phyloP scores from a whole-genome alignment of 768 basidiomycete species.

The Fistulinella prunicolor region DNA sequence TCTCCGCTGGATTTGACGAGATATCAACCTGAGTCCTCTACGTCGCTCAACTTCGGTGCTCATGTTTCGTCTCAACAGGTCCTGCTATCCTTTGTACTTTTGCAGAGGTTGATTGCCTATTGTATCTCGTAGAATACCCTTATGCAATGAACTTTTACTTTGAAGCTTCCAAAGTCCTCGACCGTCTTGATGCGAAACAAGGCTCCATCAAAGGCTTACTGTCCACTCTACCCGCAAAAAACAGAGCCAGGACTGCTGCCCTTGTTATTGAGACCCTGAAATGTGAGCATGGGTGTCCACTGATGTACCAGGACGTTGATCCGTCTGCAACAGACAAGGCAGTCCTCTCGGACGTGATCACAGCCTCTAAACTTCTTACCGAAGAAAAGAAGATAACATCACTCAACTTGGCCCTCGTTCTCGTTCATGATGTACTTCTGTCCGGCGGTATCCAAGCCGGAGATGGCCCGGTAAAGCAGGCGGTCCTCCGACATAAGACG shows the following conservation, averaged over 20 bases:
- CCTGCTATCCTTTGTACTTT: conserved; percentile 22
- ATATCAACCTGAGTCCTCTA: conserved; percentile 25
- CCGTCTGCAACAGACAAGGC: conserved; percentile 58
- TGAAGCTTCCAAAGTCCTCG: conserved; percentile 78
- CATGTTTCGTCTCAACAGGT: conserved; percentile 23
- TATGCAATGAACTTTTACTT: conserved; percentile 91
- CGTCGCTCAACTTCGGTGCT: conserved; percentile 20
- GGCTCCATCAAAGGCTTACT: conserved; percentile 91
- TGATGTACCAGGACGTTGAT: conserved; percentile 6
- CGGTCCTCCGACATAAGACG: conserved; percentile 84
- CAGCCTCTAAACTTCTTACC: conserved; percentile 61
- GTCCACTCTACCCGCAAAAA: conserved; percentile 67
- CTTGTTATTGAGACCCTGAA: conserved; percentile 94
- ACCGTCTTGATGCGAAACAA: conserved; percentile 82
- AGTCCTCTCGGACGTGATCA: conserved; percentile 68
- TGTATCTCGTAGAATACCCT: conserved; percentile 28
- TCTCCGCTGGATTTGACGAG: conserved; percentile 50
- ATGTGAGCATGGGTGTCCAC: conserved; percentile 54
- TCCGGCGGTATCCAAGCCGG: conserved; percentile 85
- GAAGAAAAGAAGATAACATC: conserved; percentile 78
- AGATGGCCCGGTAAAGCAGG: conserved; percentile 88
- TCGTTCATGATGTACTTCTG: conserved; percentile 88
- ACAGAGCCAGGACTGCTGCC: conserved; percentile 74
- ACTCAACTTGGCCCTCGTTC: conserved; percentile 71
- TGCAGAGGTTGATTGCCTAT: conserved; percentile 23